Conservation (phyloP, 2,329 filamentous ascomycete genomes). For the Cladosporium sp. region DNA sequence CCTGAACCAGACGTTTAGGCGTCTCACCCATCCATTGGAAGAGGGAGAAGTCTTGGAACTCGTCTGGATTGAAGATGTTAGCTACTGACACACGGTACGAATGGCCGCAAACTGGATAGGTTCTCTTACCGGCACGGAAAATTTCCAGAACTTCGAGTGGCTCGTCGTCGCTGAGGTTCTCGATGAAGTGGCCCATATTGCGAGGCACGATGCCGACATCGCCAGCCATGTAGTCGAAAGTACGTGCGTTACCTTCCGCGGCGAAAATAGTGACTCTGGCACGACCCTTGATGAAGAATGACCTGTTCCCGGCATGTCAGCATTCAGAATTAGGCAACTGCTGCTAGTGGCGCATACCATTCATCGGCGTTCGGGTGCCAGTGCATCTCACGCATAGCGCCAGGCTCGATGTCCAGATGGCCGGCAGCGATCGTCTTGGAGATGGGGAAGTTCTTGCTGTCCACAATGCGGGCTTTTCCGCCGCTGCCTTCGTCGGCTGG, state of each 20-base stretch:
- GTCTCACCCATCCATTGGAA: conserved; percentile 77
- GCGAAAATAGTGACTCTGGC: conserved; percentile 75
- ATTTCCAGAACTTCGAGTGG: conserved; percentile 75
- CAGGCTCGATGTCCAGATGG: conserved; percentile 69
- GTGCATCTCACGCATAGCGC: conserved; percentile 75
- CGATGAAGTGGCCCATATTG: conserved; percentile 79
- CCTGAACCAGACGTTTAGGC: conserved; percentile 61
- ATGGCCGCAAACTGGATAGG: not conserved
- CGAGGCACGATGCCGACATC: conserved; percentile 75
- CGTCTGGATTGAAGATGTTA: conserved; percentile 41
- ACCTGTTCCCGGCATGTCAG: conserved; percentile 34
- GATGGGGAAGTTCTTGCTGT: conserved; percentile 74
- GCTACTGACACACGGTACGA: not conserved
- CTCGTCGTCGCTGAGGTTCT: conserved; percentile 74
- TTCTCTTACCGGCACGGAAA: conserved; percentile 46
- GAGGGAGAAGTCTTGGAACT: conserved; percentile 71
- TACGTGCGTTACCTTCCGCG: conserved; percentile 66
- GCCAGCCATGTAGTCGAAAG: conserved; percentile 73
- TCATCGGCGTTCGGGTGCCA: conserved; percentile 80
- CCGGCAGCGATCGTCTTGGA: conserved; percentile 73
- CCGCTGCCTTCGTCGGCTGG: conserved; percentile 66
- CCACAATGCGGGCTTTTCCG: conserved; percentile 71
- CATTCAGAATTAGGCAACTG: not conserved
- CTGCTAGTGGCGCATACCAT: conserved; percentile 48
- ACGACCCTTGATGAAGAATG: conserved; percentile 71